Percentiles rank a stretch among this genome's conserved stretches.
These are phyloP conservation scores for Calocybe indica DNA, from an alignment of 768 basidiomycete genomes.

Conservation along the genomic window DNA sequence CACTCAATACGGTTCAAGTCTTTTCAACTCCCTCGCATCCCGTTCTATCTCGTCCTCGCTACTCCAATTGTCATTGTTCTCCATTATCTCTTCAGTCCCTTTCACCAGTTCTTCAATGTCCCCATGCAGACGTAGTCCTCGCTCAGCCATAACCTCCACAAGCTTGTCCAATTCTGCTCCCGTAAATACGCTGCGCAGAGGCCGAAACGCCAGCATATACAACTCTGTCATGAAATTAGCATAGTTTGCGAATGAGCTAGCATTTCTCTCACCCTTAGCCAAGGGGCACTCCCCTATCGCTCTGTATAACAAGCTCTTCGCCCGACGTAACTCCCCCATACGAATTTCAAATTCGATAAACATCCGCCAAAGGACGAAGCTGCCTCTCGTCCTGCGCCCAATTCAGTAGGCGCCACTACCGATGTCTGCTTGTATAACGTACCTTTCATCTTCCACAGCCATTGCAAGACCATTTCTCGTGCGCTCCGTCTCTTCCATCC, in stretches of 20 bases:
- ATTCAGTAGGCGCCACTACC: background rate
- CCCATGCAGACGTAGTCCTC: conserved; percentile 54
- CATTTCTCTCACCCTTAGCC: conserved; percentile 55
- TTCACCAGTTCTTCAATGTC: conserved; percentile 21
- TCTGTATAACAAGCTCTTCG: conserved; percentile 69
- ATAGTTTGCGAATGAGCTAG: background rate
- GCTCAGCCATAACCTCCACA: conserved; percentile 73
- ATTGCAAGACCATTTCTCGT: conserved; percentile 55
- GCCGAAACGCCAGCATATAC: conserved; percentile 74
- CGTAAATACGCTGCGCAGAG: conserved; percentile 58
- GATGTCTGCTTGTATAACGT: conserved; percentile 12
- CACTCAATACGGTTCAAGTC: conserved; percentile 57
- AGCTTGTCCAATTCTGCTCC: conserved; percentile 52
- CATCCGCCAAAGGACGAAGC: conserved; percentile 66
- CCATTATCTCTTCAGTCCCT: conserved; percentile 20
- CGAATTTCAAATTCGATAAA: conserved; percentile 75
- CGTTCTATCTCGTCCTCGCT: conserved; percentile 52
- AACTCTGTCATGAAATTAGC: conserved; percentile 39
- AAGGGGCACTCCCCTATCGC: conserved; percentile 73
- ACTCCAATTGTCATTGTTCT: conserved; percentile 11
- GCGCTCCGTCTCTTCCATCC: conserved; percentile 67
- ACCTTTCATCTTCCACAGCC: conserved; percentile 69
- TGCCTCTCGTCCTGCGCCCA: conserved; percentile 51
- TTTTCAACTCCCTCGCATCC: conserved; percentile 49
- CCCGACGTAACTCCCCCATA: conserved; percentile 46